Evolutionary conservation across 2,329 filamentous ascomycete species (phyloP), one percentile per base, ranked within the genome.

Genomic region (Neofusicoccum ribis): DNA sequence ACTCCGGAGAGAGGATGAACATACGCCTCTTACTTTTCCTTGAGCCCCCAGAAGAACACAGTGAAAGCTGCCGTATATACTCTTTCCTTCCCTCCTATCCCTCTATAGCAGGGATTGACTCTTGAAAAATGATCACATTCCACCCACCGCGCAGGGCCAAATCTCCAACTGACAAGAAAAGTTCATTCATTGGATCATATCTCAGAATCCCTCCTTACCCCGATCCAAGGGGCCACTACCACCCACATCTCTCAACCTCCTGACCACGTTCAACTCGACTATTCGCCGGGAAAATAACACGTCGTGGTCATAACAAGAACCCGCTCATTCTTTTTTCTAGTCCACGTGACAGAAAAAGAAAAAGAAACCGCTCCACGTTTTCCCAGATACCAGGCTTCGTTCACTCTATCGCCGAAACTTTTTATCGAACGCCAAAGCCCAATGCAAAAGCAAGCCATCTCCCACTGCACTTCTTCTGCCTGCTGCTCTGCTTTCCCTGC

Each of bases 381-480:
- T 31, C 27, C 27, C 27, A 31, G 27, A 31, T 31, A 27, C 56
- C 56, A 14, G 56, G 56, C 56, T 47, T 49, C 44, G 23, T 56
- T 59, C 54, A 17, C 31, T 36, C 31, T 47, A 51, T 50, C 46
- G 46, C 46, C 47, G 59, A 62, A 62, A 46, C 47, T 43, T 43
- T 62, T 62, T 51, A 20, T 41, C 31, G 12, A 62, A 62, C 59
- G 59, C 59, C 59, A 62, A 51, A 51, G 59, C 46, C 46, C 59
- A 34, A 51, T 62, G 59, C 46, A 62, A 62, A 62, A 62, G 59
- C 34, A 51, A 62, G 39, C 20, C 37, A 20, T 36, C 58, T 36
- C 14, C 34, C 51, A 20, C 36, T 41, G 8, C 34, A 39, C 15
- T 36, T 23, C 56, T 60, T 46, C 43, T 47, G 31, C 41, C 37